Percentiles rank a stretch among this genome's conserved stretches.
Conservation (phyloP, 176 grass and related monocot species). For the Pharus latifolius region DNA sequence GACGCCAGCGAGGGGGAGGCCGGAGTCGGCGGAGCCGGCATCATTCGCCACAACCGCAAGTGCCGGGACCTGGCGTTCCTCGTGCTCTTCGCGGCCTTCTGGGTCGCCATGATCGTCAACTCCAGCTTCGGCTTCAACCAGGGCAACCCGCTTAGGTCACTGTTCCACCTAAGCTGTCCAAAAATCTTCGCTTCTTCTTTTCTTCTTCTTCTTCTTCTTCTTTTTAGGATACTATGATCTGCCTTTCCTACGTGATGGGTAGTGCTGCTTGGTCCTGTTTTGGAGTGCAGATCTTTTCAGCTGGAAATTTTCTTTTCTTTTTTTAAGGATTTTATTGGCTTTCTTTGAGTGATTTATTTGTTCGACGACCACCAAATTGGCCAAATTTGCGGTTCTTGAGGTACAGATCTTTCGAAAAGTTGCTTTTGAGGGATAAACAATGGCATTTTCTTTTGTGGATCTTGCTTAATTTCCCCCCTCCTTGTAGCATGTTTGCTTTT, state of each 20-base stretch:
- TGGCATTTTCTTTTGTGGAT: not conserved
- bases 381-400: not conserved
- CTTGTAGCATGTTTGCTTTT: not conserved
- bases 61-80: constrained; percentile 87
- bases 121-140: constrained; percentile 99
- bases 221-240: too few species aligned
- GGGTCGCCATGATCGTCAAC: constrained; percentile 85
- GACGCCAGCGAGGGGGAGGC: constrained; percentile 20
- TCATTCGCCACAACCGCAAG: constrained; percentile 79
- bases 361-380: not conserved
- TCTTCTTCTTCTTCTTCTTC: not conserved
- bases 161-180: not conserved
- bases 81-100: constrained; percentile 67
- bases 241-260: too few species aligned
- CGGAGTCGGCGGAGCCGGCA: constrained; percentile 9
- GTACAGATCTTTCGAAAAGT: not conserved
- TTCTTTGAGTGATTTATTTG: not conserved
- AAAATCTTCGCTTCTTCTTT: not conserved
- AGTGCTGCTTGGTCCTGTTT: too few species aligned
- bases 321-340: not conserved
- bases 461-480: not conserved
- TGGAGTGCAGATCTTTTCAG: not conserved
- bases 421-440: not conserved
- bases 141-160: constrained; percentile 72
- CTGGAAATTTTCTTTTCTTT: not conserved